Evolutionary conservation across 2,329 filamentous ascomycete genomes (phyloP).

Genomic region (Aspergillus pseudoviridinutans): DNA sequence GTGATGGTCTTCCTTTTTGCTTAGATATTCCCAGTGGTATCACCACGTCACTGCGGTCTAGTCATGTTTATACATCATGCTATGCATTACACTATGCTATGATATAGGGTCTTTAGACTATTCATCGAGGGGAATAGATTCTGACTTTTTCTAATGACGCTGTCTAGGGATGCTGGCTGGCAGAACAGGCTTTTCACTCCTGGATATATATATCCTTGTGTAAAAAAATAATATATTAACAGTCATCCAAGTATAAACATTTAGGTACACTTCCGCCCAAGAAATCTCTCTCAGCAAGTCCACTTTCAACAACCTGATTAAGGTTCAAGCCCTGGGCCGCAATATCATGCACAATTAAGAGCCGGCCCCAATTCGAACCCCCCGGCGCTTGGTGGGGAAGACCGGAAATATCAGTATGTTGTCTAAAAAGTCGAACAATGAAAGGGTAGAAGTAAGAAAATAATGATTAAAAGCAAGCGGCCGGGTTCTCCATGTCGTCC

Average conservation of each 20-base stretch:
- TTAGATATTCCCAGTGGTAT: background rate
- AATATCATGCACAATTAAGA: conserved; percentile 12
- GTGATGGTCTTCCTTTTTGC: background rate
- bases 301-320: conserved; percentile 19
- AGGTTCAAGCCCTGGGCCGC: conserved; percentile 14
- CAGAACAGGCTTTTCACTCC: background rate
- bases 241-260: conserved; percentile 12
- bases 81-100: background rate
- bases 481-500: background rate
- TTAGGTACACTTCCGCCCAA: conserved; percentile 8
- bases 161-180: background rate
- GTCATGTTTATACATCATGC: background rate
- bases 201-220: background rate
- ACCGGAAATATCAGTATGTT: conserved; percentile 9
- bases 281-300: conserved; percentile 16
- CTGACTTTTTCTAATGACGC: background rate
- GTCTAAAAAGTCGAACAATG: conserved; percentile 13
- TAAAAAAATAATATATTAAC: conserved; percentile 9
- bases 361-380: conserved; percentile 12
- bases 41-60: background rate
- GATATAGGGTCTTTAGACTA: background rate
- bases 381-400: conserved; percentile 21
- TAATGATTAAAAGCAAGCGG: background rate
- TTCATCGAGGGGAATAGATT: background rate
- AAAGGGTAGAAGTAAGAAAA: conserved; percentile 4